phyloP scores from a whole-genome alignment of 73 alveolate species.

The Diophrys sp. region DNA sequence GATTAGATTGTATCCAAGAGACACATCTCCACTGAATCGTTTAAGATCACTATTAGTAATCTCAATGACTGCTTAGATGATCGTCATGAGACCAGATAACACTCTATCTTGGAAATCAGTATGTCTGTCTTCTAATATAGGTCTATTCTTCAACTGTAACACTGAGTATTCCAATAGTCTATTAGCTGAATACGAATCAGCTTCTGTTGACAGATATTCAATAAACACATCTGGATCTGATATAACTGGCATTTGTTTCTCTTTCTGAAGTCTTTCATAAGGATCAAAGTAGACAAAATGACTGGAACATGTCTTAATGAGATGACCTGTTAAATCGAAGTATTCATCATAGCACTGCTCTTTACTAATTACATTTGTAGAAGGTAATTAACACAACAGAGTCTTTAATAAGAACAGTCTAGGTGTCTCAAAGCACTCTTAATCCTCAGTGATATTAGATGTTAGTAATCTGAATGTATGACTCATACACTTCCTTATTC shows the following conservation, averaged over 20 bases:
- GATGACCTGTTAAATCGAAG: slow-evolving; percentile 28
- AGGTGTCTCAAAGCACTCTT: neutral
- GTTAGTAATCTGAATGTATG: slow-evolving; percentile 38
- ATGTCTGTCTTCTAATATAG: slow-evolving; percentile 49
- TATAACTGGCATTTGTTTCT: neutral
- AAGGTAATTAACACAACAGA: neutral
- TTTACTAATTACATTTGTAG: neutral
- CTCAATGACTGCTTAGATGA: slow-evolving; percentile 42
- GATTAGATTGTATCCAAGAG: slow-evolving; percentile 27
- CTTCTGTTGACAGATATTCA: neutral
- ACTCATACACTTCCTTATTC: slow-evolving; percentile 40
- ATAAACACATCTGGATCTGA: neutral
- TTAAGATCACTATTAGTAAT: slow-evolving; percentile 37
- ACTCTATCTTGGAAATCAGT: slow-evolving; percentile 54
- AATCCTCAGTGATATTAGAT: slow-evolving; percentile 6
- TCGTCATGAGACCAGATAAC: slow-evolving; percentile 50
- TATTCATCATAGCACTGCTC: slow-evolving; percentile 37
- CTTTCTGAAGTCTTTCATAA: slow-evolving; percentile 9
- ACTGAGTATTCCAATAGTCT: slow-evolving; percentile 39
- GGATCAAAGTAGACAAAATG: slow-evolving; percentile 16
- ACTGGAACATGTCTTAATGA: slow-evolving; percentile 18
- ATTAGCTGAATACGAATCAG: slow-evolving; percentile 24
- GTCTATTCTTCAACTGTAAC: slow-evolving; percentile 26
- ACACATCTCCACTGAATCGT: slow-evolving; percentile 23
- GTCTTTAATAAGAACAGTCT: slow-evolving; percentile 1